Base-by-base conservation (phyloP, 768 basidiomycete species). In the Lactarius quietus region DNA sequence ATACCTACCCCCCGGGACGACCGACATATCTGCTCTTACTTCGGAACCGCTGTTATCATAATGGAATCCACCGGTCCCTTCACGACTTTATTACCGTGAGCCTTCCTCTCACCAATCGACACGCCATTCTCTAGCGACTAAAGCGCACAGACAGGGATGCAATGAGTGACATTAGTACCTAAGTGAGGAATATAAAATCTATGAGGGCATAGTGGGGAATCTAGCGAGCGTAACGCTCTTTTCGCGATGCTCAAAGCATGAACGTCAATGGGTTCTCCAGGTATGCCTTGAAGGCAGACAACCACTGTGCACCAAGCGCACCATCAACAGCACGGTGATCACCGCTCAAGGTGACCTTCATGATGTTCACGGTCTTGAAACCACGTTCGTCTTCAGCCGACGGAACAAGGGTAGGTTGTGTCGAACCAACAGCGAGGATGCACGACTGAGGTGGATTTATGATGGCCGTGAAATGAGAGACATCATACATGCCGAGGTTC, bases 391-490 rank as follows among this genome's bases (percentile, higher is more conserved):
- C 88, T 72, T 93, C 89, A 0, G 89, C 86, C 28, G 93, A 94
- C 38, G 92, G 89, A 23, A 95, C 87, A 18, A 98, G 79, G 60
- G 89, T 90, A n/a, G 92, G 84, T 74, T 87, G 83, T 20, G 93
- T 94, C 23, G 88, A 83, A 39, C 97, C 95, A 71, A 98, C 86
- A 53, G 97, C 97, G 66, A 99, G 88, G 73, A 98, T 99, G 78
- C 95, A 98, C 55, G 93, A 92, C 78, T 98, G 97, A 29, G 97
- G 97, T 17, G 91, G 87, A 83, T 99, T 99, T 85, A 99, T 96
- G 80, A 99, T 98, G 55, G 97, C 97, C 17, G 95, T 98, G 78
- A 99, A 99, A 78, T 95, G 90, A 62, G 87, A 85, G 73, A 98
- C 85, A 67, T 91, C 95, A 74, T 84, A 97, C 97, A 99, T 99